These are phyloP conservation scores for Komagataella populi DNA, from an alignment of 805 yeast genomes.

Conservation along the genomic window DNA sequence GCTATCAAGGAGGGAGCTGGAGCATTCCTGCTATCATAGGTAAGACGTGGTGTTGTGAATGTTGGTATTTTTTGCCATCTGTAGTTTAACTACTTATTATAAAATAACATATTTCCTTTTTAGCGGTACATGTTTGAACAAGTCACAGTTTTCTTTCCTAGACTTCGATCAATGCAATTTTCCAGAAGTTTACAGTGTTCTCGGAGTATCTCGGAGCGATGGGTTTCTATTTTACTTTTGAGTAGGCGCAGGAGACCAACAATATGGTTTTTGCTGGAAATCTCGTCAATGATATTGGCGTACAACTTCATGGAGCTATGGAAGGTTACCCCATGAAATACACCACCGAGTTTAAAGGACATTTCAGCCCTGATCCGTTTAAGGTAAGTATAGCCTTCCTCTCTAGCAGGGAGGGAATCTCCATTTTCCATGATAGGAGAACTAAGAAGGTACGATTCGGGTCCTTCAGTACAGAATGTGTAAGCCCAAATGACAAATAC, in stretches of 20 bases:
- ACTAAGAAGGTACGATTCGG: constrained; percentile 21
- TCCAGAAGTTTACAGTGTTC: constrained; percentile 36
- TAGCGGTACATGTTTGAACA: constrained; percentile 33
- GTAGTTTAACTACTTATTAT: neutral
- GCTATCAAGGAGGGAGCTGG: constrained; percentile 87
- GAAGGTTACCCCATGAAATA: constrained; percentile 13
- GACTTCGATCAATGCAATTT: constrained; percentile 36
- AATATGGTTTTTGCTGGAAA: constrained; percentile 28
- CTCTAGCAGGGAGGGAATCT: constrained; percentile 19
- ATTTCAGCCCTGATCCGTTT: constrained; percentile 24
- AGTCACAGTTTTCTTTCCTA: constrained; percentile 31
- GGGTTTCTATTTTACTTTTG: constrained; percentile 18
- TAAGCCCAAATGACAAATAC: constrained; percentile 33
- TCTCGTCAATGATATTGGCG: constrained; percentile 20
- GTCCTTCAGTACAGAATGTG: constrained; percentile 30
- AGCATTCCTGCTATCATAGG: constrained; percentile 58
- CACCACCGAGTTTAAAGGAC: constrained; percentile 6
- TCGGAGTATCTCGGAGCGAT: constrained; percentile 41
- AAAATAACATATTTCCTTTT: no score
- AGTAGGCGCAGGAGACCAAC: constrained; percentile 37
- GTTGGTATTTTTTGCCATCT: no score
- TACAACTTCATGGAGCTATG: constrained; percentile 20
- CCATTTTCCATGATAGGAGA: constrained; percentile 8
- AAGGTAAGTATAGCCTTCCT: constrained; percentile 33
- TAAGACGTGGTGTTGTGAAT: neutral